Conservation (phyloP, 2,329 filamentous ascomycete genomes). For the Neonectria magnoliae region DNA sequence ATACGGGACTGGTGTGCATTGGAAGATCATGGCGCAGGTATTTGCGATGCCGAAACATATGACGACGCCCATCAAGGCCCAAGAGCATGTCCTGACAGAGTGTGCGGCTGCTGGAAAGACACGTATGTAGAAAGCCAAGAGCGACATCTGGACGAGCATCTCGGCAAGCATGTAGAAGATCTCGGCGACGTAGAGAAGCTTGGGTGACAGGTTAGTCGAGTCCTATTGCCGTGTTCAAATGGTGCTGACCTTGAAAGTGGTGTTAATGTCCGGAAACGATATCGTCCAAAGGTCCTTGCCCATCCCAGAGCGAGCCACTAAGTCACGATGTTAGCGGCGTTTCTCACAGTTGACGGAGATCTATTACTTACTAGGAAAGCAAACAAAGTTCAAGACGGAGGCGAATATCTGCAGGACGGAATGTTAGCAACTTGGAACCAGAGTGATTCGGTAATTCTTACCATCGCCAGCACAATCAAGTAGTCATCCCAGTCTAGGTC, state of each 20-base stretch:
- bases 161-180: conserved; percentile 25
- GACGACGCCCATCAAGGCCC: conserved; percentile 14
- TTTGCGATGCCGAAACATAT: conserved; percentile 19
- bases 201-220: background rate
- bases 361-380: background rate
- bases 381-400: conserved; percentile 1
- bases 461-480: conserved; percentile 15
- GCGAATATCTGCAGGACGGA: background rate
- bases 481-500: conserved; percentile 20
- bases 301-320: conserved; percentile 16
- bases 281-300: conserved; percentile 20
- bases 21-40: conserved; percentile 21
- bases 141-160: conserved; percentile 20
- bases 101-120: conserved; percentile 15
- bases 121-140: conserved; percentile 21
- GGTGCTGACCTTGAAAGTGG: conserved; percentile 13
- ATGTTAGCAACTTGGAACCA: background rate
- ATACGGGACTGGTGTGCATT: conserved; percentile 17
- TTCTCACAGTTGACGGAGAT: background rate
- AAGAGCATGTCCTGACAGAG: conserved; percentile 5
- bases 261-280: conserved; percentile 13
- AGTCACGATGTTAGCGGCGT: background rate
- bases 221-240: too few species aligned
- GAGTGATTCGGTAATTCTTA: background rate
- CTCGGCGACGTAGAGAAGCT: conserved; percentile 21